Evolutionary conservation across 768 basidiomycete species (phyloP).

Genomic region (Collybia sordida): DNA sequence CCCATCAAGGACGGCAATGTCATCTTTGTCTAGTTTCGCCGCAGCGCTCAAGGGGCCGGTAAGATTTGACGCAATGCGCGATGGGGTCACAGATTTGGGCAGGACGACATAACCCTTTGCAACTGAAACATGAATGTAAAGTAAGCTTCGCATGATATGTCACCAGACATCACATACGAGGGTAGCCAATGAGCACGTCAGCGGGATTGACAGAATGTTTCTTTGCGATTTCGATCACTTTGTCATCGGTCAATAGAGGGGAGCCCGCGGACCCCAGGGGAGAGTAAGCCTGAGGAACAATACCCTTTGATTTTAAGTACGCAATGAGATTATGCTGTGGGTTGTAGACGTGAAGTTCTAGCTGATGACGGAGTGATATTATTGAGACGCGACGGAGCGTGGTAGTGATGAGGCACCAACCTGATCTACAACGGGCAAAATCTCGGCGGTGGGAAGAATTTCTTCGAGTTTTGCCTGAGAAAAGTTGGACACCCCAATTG

Average conservation of each 20-base stretch:
- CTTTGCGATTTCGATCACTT: slow-evolving; percentile 56
- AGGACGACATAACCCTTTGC: slow-evolving; percentile 64
- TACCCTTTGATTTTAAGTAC: slow-evolving; percentile 64
- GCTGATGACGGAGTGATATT: slow-evolving; percentile 29
- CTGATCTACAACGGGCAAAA: slow-evolving; percentile 76
- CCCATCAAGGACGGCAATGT: slow-evolving; percentile 56
- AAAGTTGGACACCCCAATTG: slow-evolving; percentile 79
- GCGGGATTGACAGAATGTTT: slow-evolving; percentile 53
- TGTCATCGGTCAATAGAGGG: slow-evolving; percentile 64
- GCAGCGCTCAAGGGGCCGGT: slow-evolving; percentile 47
- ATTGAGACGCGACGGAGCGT: too few species aligned
- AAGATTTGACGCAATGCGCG: slow-evolving; percentile 63
- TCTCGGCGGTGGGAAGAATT: slow-evolving; percentile 62
- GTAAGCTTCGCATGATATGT: neutral
- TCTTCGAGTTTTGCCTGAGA: slow-evolving; percentile 67
- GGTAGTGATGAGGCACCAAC: slow-evolving; percentile 25
- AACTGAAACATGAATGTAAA: slow-evolving; percentile 35
- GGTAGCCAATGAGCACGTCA: slow-evolving; percentile 63
- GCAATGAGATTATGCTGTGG: slow-evolving; percentile 67
- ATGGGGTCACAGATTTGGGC: slow-evolving; percentile 75
- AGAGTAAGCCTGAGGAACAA: slow-evolving; percentile 77
- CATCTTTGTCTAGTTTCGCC: slow-evolving; percentile 45
- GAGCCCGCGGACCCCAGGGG: slow-evolving; percentile 73
- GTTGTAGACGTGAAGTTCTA: slow-evolving; percentile 75
- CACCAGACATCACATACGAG: slow-evolving; percentile 38